These are phyloP conservation scores for Botrytis fabae DNA, from an alignment of 2,329 filamentous ascomycete genomes.

Conservation along the genomic window DNA sequence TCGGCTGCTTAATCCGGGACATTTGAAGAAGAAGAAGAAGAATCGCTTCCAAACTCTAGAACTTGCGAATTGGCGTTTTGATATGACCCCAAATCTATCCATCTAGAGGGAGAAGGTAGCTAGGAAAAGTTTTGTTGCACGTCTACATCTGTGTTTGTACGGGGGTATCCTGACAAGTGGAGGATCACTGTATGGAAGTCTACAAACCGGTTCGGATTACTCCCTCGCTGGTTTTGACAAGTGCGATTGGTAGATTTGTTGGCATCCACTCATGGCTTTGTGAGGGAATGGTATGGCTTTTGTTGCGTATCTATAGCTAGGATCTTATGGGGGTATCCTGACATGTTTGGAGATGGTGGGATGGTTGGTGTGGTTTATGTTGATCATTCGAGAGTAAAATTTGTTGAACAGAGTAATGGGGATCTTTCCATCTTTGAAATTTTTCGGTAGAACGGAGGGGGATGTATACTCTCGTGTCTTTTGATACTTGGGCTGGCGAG, in stretches of 20 bases:
- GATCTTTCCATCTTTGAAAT: no score
- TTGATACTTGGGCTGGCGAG: neutral
- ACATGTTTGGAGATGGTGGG: neutral
- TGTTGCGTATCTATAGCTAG: neutral
- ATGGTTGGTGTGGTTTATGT: neutral
- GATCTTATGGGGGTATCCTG: neutral
- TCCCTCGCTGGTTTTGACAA: neutral
- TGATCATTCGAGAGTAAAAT: neutral
- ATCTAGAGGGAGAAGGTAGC: accelerated
- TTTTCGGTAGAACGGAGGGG: neutral
- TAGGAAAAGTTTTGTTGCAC: neutral
- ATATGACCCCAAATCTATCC: neutral
- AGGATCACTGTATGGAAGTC: neutral
- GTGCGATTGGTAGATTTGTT: neutral
- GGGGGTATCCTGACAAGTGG: neutral
- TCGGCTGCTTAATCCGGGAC: accelerated
- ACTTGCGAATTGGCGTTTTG: neutral
- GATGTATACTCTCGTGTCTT: neutral
- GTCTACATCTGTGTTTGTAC: neutral
- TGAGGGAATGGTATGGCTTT: neutral
- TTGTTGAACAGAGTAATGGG: neutral
- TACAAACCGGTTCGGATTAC: neutral
- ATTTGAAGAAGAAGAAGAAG: neutral
- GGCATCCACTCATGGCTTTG: neutral
- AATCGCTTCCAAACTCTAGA: neutral